Conservation (phyloP, 2,329 filamentous ascomycete genomes). For the Calonectria ilicicola region DNA sequence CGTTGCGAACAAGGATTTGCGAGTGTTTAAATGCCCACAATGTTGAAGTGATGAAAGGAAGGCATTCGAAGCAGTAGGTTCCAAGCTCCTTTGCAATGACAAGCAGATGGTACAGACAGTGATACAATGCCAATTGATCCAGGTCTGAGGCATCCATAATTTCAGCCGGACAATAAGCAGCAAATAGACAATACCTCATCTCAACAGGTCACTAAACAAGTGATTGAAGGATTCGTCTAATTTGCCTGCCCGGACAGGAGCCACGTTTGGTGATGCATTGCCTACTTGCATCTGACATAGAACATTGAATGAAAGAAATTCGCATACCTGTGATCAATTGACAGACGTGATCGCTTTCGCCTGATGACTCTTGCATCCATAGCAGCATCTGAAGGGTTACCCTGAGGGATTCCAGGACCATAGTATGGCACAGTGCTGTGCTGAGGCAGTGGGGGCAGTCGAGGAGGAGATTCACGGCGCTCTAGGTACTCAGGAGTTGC, state of each 20-base stretch:
- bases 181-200: not conserved
- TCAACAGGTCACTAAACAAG: not conserved
- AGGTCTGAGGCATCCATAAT: not conserved
- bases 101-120: constrained; percentile 14
- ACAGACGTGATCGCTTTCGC: constrained; percentile 37
- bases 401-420: constrained; percentile 10
- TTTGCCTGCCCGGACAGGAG: not conserved
- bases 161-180: not conserved
- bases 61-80: not conserved
- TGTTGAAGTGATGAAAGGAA: not conserved
- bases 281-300: not conserved
- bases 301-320: not conserved
- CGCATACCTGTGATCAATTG: constrained; percentile 39
- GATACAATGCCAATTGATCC: constrained; percentile 17
- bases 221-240: not conserved
- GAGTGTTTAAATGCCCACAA: not conserved
- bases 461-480: constrained; percentile 17
- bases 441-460: constrained; percentile 23
- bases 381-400: constrained; percentile 29
- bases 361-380: constrained; percentile 32
- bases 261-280: not conserved
- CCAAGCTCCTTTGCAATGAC: constrained; percentile 6
- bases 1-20: not conserved
- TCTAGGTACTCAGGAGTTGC: constrained; percentile 25
- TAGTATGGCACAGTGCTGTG: constrained; percentile 2